Conservation (phyloP, 768 basidiomycete genomes). For the Hericium alpestre region DNA sequence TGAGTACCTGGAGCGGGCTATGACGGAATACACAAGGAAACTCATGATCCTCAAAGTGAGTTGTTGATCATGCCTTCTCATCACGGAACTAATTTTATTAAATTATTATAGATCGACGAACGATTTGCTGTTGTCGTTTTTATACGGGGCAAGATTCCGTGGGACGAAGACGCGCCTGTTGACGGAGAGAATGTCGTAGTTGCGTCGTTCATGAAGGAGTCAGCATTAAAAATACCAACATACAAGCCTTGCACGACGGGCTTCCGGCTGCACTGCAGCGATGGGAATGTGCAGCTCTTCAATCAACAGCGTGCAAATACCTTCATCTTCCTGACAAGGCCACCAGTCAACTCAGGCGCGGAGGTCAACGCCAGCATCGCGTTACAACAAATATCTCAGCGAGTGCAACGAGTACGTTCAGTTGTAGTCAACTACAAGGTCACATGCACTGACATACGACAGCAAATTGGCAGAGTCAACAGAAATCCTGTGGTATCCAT, state of each 20-base stretch:
- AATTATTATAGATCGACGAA: conserved; percentile 38
- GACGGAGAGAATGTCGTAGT: conserved; percentile 2
- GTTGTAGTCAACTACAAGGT: background rate
- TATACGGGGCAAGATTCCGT: conserved; percentile 46
- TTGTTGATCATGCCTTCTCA: background rate
- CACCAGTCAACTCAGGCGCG: conserved; percentile 31
- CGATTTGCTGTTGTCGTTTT: conserved; percentile 56
- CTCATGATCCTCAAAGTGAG: conserved; percentile 47
- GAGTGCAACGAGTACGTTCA: conserved; percentile 37
- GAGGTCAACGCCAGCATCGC: conserved; percentile 53
- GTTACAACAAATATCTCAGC: conserved; percentile 45
- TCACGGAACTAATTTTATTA: background rate
- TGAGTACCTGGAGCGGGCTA: conserved; percentile 45
- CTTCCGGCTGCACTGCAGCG: conserved; percentile 46
- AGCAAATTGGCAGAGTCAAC: conserved; percentile 56
- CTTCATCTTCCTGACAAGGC: conserved; percentile 46
- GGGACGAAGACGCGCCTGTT: conserved; percentile 21
- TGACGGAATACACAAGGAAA: conserved; percentile 48
- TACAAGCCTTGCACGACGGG: background rate
- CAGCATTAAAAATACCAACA: background rate
- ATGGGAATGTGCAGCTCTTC: conserved; percentile 49
- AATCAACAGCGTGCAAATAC: conserved; percentile 41
- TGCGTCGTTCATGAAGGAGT: conserved; percentile 4
- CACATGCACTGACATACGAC: background rate
- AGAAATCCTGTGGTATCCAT: conserved; percentile 39